Percentiles rank a stretch among this genome's conserved stretches.
phyloP scores from a whole-genome alignment of 805 yeast species.

The Yarrowia keelungensis region DNA sequence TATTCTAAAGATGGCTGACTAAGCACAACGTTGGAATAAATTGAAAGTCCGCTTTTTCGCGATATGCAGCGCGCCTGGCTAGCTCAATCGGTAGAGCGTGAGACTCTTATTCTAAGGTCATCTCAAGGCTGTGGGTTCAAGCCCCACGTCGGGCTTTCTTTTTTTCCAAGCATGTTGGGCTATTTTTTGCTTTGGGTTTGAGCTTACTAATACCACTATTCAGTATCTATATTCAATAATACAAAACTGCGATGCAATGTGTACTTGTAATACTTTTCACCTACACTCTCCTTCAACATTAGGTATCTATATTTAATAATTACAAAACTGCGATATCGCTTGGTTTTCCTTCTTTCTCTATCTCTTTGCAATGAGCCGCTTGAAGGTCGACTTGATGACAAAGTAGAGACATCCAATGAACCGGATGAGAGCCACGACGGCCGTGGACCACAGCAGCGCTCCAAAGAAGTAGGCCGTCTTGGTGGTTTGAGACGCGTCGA shows the following conservation, averaged over 20 bases:
- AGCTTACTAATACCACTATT: no score
- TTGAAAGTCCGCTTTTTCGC: background rate
- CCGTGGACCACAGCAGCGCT: slow-evolving; percentile 67
- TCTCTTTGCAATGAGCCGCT: slow-evolving; percentile 24
- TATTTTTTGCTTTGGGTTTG: background rate
- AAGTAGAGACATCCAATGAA: slow-evolving; percentile 61
- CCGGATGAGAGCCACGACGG: slow-evolving; percentile 64
- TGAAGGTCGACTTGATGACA: slow-evolving; percentile 47
- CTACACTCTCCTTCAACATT: background rate
- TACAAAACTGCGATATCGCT: background rate
- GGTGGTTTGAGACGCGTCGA: slow-evolving; percentile 40
- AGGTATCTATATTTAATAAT: slow-evolving; percentile 2
- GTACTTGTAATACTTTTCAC: no score
- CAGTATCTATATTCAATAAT: background rate
- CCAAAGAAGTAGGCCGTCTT: slow-evolving; percentile 53
- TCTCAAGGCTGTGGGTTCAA: slow-evolving; percentile 33
- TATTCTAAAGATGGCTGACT: background rate
- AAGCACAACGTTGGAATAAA: background rate
- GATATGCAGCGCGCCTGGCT: slow-evolving; percentile 1
- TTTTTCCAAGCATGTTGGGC: background rate
- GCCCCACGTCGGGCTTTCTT: slow-evolving; percentile 26
- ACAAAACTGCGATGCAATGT: slow-evolving; percentile 1
- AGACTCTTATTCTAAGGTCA: slow-evolving; percentile 18
- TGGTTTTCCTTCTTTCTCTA: background rate
- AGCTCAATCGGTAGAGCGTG: slow-evolving; percentile 35